These are phyloP conservation scores for Novakomyces olei DNA, from an alignment of 805 yeast genomes.

Conservation along the genomic window DNA sequence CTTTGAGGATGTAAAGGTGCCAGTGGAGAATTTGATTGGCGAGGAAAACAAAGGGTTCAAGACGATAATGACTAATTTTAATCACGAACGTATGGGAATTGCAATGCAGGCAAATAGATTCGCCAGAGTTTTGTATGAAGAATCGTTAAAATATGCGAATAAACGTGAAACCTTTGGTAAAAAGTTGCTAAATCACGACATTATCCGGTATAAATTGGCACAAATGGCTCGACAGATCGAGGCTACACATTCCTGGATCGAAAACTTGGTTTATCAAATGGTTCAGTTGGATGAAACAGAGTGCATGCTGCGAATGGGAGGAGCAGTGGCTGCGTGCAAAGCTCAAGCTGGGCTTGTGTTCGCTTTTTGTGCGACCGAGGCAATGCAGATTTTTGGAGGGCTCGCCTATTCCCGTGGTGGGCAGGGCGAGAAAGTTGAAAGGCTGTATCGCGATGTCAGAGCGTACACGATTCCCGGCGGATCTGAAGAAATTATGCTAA, in stretches of 20 bases:
- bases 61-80: conserved; percentile 22
- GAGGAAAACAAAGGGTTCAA: conserved; percentile 21
- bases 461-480: conserved; percentile 26
- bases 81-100: conserved; percentile 23
- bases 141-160: conserved; percentile 20
- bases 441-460: conserved; percentile 23
- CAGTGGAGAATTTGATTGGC: conserved; percentile 20
- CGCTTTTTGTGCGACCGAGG: conserved; percentile 24
- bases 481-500: conserved; percentile 24
- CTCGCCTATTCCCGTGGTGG: conserved; percentile 23
- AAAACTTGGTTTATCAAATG: conserved; percentile 17
- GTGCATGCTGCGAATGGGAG: conserved; percentile 19
- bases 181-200: conserved; percentile 20
- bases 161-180: conserved; percentile 22
- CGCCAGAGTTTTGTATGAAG: conserved; percentile 19
- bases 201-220: conserved; percentile 22
- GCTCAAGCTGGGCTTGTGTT: conserved; percentile 21
- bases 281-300: conserved; percentile 15
- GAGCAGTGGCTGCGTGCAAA: conserved; percentile 23
- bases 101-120: conserved; percentile 20
- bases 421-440: conserved; percentile 22
- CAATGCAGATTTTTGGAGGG: conserved; percentile 24
- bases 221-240: conserved; percentile 21
- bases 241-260: conserved; percentile 21
- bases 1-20: conserved; percentile 23